Conservation (phyloP, 345 rosid species). For the Punica granatum region DNA sequence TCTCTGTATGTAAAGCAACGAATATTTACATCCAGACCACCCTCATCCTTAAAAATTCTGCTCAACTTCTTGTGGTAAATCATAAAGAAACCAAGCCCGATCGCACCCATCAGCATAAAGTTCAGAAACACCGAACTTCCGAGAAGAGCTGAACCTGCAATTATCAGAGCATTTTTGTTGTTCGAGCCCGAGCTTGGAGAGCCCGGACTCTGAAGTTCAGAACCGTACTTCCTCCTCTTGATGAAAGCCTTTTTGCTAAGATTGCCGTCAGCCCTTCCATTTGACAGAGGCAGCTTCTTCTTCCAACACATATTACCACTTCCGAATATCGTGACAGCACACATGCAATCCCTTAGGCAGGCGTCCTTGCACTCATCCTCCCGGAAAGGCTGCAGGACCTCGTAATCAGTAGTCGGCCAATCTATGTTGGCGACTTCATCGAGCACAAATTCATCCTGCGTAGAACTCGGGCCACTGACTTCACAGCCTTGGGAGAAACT, state of each 20-base stretch:
- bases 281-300: slow-evolving; percentile 31
- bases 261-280: slow-evolving; percentile 14
- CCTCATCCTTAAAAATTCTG: background rate
- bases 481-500: slow-evolving; percentile 16
- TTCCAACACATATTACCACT: slow-evolving; percentile 13
- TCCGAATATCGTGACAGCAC: slow-evolving; percentile 18
- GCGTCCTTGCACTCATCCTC: slow-evolving; percentile 18
- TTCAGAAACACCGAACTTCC: slow-evolving; percentile 21
- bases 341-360: slow-evolving; percentile 35
- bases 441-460: slow-evolving; percentile 9
- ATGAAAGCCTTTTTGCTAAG: slow-evolving; percentile 10
- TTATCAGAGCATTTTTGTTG: slow-evolving; percentile 6
- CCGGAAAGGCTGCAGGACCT: slow-evolving; percentile 9
- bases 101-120: slow-evolving; percentile 9
- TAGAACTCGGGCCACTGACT: slow-evolving; percentile 2
- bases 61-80: slow-evolving; percentile 1
- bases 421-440: background rate
- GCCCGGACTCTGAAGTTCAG: background rate
- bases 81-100: slow-evolving; percentile 4
- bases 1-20: slow-evolving; percentile 26
- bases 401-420: slow-evolving; percentile 28
- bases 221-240: slow-evolving; percentile 14
- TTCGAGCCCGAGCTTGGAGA: background rate
- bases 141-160: slow-evolving; percentile 19
- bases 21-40: slow-evolving; percentile 10